A percentile compares a stretch with the other conserved stretches of the same genome.
Conservation (phyloP, 805 yeast genomes). For the Metschnikowia gelsemii region DNA sequence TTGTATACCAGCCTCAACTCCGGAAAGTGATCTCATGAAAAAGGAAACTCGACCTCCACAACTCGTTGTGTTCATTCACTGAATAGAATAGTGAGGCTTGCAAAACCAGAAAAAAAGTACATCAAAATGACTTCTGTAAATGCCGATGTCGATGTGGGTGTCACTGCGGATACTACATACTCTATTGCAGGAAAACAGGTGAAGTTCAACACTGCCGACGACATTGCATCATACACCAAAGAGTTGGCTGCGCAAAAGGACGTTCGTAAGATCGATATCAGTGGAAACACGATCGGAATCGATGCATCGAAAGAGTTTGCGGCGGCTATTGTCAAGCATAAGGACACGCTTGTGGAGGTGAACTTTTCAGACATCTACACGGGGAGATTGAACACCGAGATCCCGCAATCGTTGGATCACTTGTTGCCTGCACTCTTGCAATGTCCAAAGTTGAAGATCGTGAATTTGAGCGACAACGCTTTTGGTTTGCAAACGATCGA, state of each 20-base stretch:
- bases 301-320: slow-evolving; percentile 80
- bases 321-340: slow-evolving; percentile 45
- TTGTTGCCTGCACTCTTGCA: slow-evolving; percentile 71
- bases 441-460: slow-evolving; percentile 65
- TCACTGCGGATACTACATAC: slow-evolving; percentile 46
- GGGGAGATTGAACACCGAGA: slow-evolving; percentile 91
- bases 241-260: slow-evolving; percentile 44
- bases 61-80: too few relatives aligned
- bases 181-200: slow-evolving; percentile 73
- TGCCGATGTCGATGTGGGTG: slow-evolving; percentile 30
- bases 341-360: slow-evolving; percentile 57
- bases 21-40: slow-evolving; percentile 2
- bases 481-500: slow-evolving; percentile 94
- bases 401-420: slow-evolving; percentile 74
- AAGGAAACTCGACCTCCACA: not conserved
- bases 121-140: slow-evolving; percentile 22
- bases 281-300: slow-evolving; percentile 93
- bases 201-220: slow-evolving; percentile 71
- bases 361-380: slow-evolving; percentile 93
- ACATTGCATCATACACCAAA: slow-evolving; percentile 67
- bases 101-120: not conserved
- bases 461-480: slow-evolving; percentile 92
- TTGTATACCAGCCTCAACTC: not conserved
- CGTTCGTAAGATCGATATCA: slow-evolving; percentile 65
- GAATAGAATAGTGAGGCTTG: too few relatives aligned